Conservation (phyloP, 2,329 filamentous ascomycete genomes). For the Colletotrichum horii region DNA sequence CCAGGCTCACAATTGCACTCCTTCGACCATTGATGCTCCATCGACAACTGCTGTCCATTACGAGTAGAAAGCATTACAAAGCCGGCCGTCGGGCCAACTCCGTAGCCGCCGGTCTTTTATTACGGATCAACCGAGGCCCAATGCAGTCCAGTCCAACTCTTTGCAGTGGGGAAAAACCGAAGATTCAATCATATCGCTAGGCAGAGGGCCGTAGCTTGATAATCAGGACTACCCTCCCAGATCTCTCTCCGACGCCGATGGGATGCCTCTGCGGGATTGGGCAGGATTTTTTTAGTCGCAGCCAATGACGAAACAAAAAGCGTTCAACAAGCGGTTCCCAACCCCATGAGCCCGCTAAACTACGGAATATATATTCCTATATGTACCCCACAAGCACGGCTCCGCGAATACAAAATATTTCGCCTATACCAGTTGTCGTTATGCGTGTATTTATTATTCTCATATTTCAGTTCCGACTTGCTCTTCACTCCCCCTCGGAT, state of each 20-base stretch:
- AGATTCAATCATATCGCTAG: not conserved
- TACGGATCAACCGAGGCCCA: not conserved
- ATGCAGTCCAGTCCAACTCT: not conserved
- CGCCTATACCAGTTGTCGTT: not conserved
- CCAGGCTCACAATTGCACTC: not conserved
- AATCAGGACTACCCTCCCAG: not conserved
- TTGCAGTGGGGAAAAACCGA: not conserved
- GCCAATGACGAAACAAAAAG: not conserved
- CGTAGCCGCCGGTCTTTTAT: not conserved
- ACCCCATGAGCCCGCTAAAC: not conserved
- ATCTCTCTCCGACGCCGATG: not conserved
- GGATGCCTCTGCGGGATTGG: not conserved
- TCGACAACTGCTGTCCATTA: not conserved
- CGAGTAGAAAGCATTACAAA: not conserved
- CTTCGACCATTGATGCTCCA: not conserved
- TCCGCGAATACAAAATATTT: not conserved
- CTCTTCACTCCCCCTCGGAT: not conserved
- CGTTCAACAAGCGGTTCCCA: not conserved
- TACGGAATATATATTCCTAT: not conserved
- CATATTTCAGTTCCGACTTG: not conserved
- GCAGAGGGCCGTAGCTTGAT: not conserved
- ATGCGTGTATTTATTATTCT: not conserved
- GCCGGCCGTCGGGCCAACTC: not conserved
- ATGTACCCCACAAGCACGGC: not conserved
- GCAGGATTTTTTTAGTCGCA: not conserved